Conservation (phyloP, 371 early-diverging fungal species). For the Saksenaea vasiformis region DNA sequence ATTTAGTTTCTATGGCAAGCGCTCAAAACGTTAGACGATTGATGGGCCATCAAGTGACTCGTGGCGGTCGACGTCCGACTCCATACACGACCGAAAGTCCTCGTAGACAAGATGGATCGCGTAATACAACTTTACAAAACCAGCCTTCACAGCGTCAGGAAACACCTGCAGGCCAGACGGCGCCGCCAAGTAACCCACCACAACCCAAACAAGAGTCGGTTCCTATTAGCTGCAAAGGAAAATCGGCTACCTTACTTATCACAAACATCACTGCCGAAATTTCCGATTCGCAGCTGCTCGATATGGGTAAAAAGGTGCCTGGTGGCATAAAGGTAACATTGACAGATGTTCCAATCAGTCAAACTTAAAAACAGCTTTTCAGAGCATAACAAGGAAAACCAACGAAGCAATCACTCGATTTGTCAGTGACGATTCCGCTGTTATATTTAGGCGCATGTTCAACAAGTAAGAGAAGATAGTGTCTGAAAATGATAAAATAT, state of each 20-base stretch:
- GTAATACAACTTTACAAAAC: neutral
- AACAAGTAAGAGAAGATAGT: neutral
- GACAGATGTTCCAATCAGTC: neutral
- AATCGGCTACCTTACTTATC: neutral
- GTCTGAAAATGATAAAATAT: neutral
- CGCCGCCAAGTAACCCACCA: neutral
- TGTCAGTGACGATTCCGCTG: neutral
- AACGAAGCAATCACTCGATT: neutral
- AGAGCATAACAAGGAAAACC: neutral
- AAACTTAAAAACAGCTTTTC: neutral
- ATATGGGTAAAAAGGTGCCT: neutral
- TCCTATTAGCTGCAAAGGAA: neutral
- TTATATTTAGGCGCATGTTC: neutral
- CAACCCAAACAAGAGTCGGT: neutral
- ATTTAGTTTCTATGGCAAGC: neutral
- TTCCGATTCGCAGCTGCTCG: neutral
- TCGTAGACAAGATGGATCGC: neutral
- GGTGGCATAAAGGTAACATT: neutral
- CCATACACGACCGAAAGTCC: neutral
- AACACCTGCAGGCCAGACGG: neutral
- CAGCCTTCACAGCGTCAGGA: neutral
- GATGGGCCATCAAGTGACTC: conserved; percentile 2
- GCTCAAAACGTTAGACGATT: neutral
- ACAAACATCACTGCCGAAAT: neutral
- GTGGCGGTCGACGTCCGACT: neutral